phyloP scores from a whole-genome alignment of 2,329 filamentous ascomycete genomes.

The Aureobasidium vineae region DNA sequence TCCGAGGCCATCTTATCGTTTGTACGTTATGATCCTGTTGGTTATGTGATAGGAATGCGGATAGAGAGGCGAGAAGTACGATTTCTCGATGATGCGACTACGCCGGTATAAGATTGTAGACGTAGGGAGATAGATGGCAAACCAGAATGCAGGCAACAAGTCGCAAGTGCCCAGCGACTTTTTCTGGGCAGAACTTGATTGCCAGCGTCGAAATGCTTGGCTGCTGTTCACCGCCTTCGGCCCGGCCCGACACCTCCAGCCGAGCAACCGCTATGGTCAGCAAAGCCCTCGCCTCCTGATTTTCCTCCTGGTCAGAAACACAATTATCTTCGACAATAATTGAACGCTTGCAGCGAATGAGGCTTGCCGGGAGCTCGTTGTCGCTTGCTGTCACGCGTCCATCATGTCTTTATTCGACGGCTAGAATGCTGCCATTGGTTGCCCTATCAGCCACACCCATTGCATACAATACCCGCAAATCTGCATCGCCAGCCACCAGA shows the following conservation, averaged over 20 bases:
- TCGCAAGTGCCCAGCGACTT: conserved; percentile 4
- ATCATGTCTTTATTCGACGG: conserved; percentile 4
- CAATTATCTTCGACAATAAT: not conserved
- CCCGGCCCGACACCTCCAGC: not conserved
- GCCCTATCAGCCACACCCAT: not conserved
- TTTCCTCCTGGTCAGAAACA: not conserved
- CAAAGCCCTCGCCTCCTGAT: conserved; percentile 6
- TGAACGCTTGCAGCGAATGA: conserved; percentile 17
- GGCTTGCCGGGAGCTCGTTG: conserved; percentile 20
- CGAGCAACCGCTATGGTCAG: conserved; percentile 12
- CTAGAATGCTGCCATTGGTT: not conserved
- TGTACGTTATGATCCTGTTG: not conserved
- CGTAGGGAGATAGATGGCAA: not conserved
- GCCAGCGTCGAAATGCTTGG: conserved; percentile 8
- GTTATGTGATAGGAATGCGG: not conserved
- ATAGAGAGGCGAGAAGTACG: not conserved
- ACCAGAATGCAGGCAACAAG: not conserved
- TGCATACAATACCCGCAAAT: not conserved
- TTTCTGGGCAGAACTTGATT: conserved; percentile 25
- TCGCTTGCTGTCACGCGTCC: conserved; percentile 12
- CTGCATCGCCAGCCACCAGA: not conserved
- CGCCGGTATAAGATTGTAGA: not conserved
- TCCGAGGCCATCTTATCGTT: conserved; percentile 70
- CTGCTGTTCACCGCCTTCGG: conserved; percentile 21
- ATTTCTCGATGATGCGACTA: not conserved